These are phyloP conservation scores for Dacryopinax spathularia DNA, from an alignment of 768 basidiomycete genomes.

Conservation along the genomic window DNA sequence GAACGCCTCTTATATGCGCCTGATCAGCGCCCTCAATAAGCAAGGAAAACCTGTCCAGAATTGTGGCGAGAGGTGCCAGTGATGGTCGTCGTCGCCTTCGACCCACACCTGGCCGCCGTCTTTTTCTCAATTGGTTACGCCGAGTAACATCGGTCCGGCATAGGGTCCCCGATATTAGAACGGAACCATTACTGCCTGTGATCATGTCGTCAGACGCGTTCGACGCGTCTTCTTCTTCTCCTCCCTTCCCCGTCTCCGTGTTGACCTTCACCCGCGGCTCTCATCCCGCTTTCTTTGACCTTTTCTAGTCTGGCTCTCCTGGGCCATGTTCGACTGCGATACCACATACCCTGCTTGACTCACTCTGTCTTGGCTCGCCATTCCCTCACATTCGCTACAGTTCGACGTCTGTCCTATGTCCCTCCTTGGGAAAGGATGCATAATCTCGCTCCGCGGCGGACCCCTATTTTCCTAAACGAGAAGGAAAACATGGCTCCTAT, in stretches of 20 bases:
- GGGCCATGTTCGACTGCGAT: neutral
- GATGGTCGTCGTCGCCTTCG: neutral
- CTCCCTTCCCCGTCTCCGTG: neutral
- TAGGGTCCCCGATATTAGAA: neutral
- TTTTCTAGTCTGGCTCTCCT: neutral
- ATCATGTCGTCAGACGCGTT: slow-evolving; percentile 3
- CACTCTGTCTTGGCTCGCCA: neutral
- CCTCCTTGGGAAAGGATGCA: neutral
- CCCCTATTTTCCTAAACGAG: neutral
- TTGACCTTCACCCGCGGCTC: neutral
- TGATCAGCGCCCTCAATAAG: no score
- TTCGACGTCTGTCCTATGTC: neutral
- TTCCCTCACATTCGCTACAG: neutral
- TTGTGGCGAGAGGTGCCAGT: neutral
- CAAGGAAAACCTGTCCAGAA: neutral
- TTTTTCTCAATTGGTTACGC: neutral
- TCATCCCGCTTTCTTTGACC: neutral
- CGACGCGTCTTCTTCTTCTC: slow-evolving; percentile 5
- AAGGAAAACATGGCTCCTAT: neutral
- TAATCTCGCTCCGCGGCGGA: neutral
- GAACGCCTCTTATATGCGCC: neutral
- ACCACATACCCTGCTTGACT: neutral
- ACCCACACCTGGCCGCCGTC: neutral
- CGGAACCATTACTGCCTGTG: neutral
- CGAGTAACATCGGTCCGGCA: neutral